Evolutionary conservation across 164 flowering plant genomes (phyloP).

Genomic region (Umbilicus rupestris): DNA sequence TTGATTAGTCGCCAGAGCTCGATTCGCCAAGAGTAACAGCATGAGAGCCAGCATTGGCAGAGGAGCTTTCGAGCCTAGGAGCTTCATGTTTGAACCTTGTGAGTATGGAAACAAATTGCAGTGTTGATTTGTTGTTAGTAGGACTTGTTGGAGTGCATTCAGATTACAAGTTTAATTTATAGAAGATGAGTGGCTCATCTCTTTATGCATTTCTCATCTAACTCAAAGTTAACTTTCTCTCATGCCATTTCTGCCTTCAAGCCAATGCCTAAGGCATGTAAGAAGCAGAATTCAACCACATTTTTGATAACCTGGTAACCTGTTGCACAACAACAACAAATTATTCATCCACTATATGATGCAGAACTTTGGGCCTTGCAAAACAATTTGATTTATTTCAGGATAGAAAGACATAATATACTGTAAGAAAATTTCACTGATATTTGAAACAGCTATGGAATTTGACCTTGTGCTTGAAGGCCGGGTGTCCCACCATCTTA

Average conservation of each 20-base stretch:
- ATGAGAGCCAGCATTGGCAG: constrained; percentile 18
- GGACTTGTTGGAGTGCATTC: neutral
- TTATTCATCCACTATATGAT: no score
- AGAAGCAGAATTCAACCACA: neutral
- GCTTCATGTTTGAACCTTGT: constrained; percentile 32
- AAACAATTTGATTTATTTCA: no score
- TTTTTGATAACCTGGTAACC: no score
- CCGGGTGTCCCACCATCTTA: no score
- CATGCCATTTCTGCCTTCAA: constrained; percentile 14
- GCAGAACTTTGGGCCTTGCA: no score
- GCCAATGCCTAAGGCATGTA: neutral
- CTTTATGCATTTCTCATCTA: constrained; percentile 23
- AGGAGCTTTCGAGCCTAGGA: constrained; percentile 5
- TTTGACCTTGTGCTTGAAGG: no score
- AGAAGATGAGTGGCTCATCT: constrained; percentile 13
- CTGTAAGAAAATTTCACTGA: no score
- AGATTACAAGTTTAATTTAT: constrained; percentile 4
- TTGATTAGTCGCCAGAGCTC: constrained; percentile 16
- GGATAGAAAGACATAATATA: no score
- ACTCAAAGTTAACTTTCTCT: constrained; percentile 15
- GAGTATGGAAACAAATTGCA: no score
- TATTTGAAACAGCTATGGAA: no score
- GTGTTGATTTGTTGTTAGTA: neutral
- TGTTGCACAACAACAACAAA: no score
- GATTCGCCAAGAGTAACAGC: constrained; percentile 21